Evolutionary conservation across 106 monocot genomes (phyloP).

Genomic region (Phalaenopsis equestris): DNA sequence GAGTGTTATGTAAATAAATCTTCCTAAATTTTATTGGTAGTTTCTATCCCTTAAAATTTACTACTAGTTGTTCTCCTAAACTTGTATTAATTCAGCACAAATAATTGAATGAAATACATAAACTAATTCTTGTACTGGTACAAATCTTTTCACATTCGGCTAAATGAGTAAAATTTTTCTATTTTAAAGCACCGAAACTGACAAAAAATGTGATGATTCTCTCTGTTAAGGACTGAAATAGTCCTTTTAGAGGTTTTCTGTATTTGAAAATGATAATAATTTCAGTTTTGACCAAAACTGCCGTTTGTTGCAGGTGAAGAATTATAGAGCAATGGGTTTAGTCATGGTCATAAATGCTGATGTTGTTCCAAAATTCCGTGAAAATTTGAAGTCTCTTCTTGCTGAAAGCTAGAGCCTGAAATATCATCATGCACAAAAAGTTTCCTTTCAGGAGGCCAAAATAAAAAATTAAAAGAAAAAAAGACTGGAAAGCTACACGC

Average conservation of each 20-base stretch:
- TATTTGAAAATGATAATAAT: not conserved
- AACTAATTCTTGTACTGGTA: too few species aligned
- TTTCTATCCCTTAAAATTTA: too few species aligned
- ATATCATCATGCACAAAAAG: not conserved
- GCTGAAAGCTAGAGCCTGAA: conserved; percentile 15
- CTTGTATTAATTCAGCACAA: too few species aligned
- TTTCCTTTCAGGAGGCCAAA: not conserved
- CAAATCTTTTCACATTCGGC: too few species aligned
- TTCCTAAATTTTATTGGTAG: too few species aligned
- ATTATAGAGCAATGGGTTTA: conserved; percentile 48
- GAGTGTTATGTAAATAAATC: too few species aligned
- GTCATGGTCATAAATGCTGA: conserved; percentile 53
- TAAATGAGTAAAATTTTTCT: too few species aligned
- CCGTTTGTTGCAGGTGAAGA: conserved; percentile 30
- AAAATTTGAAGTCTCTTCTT: conserved; percentile 30
- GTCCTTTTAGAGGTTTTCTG: not conserved
- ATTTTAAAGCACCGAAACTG: too few species aligned
- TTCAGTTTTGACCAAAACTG: not conserved
- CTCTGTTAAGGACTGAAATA: not conserved
- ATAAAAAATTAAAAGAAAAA: not conserved
- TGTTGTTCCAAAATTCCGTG: conserved; percentile 30
- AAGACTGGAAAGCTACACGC: too few species aligned
- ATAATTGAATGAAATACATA: too few species aligned
- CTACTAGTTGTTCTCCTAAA: too few species aligned
- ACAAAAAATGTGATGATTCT: not conserved